Evolutionary conservation across 768 basidiomycete species (phyloP).

Genomic region (Podaxis rugospora): DNA sequence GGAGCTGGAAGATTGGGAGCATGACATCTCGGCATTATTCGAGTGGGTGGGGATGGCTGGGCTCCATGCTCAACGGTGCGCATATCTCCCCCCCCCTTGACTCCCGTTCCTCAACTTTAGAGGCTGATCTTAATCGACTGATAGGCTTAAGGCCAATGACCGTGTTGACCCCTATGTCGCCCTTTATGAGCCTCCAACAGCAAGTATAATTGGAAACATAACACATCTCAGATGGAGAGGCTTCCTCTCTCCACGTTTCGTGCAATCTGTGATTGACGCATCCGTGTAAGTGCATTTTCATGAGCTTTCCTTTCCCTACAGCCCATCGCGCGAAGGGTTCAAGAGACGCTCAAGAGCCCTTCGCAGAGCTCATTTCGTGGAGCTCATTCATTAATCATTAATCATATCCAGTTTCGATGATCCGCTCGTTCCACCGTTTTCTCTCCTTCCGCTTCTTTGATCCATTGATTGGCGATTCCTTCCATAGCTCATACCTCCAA

Average conservation of each 20-base stretch:
- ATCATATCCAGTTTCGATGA: not conserved
- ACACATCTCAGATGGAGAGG: slow-evolving; percentile 61
- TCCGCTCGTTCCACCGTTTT: not conserved
- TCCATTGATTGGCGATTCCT: slow-evolving; percentile 9
- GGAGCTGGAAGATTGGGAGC: slow-evolving; percentile 46
- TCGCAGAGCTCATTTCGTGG: not conserved
- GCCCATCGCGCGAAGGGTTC: not conserved
- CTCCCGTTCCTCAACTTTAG: not conserved
- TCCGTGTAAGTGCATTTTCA: slow-evolving; percentile 31
- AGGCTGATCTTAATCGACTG: not conserved
- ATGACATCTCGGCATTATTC: slow-evolving; percentile 41
- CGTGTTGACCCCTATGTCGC: slow-evolving; percentile 67
- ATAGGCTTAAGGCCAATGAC: slow-evolving; percentile 57
- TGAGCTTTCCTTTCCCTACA: not conserved
- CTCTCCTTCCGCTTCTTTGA: not conserved
- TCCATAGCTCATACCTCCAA: slow-evolving; percentile 5
- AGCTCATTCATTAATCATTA: not conserved
- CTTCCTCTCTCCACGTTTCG: slow-evolving; percentile 46
- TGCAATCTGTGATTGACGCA: slow-evolving; percentile 45
- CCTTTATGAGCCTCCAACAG: slow-evolving; percentile 53
- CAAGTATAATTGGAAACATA: slow-evolving; percentile 39
- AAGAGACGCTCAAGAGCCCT: not conserved
- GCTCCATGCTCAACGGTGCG: slow-evolving; percentile 62
- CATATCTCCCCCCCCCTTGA: not conserved
- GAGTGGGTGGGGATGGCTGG: slow-evolving; percentile 76